Evolutionary conservation across 371 early-diverging fungal species (phyloP).

Genomic region (Rhizopus delemar): DNA sequence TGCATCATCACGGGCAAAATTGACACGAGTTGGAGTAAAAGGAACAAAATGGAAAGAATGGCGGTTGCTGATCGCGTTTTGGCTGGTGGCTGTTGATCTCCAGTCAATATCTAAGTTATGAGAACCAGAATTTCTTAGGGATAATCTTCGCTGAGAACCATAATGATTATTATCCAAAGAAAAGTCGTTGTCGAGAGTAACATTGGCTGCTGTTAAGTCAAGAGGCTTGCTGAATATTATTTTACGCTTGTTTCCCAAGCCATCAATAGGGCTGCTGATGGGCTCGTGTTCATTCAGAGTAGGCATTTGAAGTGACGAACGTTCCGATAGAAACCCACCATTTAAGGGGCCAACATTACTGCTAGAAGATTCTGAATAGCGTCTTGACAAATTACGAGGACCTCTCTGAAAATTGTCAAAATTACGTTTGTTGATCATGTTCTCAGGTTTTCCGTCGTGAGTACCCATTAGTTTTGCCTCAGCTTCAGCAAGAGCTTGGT

Average conservation of each 20-base stretch:
- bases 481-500: conserved; percentile 40
- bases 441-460: conserved; percentile 11
- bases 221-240: conserved; percentile 45
- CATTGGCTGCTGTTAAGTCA: conserved; percentile 16
- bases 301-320: conserved; percentile 17
- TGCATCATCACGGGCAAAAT: conserved; percentile 30
- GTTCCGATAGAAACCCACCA: background rate
- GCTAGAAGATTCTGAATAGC: conserved; percentile 33
- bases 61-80: conserved; percentile 1
- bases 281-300: conserved; percentile 36
- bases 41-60: conserved; percentile 40
- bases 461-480: conserved; percentile 42
- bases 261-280: conserved; percentile 4
- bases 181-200: background rate
- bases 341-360: conserved; percentile 2
- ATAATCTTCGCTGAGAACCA: background rate
- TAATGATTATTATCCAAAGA: background rate
- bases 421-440: conserved; percentile 5
- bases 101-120: conserved; percentile 43
- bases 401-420: conserved; percentile 4
- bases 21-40: conserved; percentile 46
- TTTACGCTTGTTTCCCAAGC: conserved; percentile 8
- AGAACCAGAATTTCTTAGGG: conserved; percentile 14
- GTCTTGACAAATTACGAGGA: conserved; percentile 23
- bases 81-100: conserved; percentile 18